Evolutionary conservation across 208 protist species (phyloP), one percentile per base, ranked within the genome.

Genomic region (Kentomonas sorsogonicus): DNA sequence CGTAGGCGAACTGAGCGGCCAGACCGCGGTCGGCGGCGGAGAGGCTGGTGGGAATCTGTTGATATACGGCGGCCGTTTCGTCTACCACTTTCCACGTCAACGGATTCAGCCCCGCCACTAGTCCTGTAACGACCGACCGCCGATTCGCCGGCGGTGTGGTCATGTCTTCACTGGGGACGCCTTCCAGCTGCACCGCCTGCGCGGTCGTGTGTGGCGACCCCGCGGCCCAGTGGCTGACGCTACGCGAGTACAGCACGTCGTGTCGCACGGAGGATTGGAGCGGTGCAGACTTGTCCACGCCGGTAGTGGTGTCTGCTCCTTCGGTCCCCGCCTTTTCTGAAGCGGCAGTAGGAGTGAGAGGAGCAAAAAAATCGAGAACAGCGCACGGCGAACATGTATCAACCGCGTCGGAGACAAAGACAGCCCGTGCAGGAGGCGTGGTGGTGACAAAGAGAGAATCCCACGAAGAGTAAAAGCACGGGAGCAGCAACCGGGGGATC

Each of bases 181-280:
- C 61, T 2, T 6, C n/a, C 18, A 71, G 27, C 11, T 46, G 61
- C n/a, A 70, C 77, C 0, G 77, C 79, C 65, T 97, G 78, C 0
- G 91, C 79, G 53, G 94, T 93, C 11, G 91, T 89, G 3, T 94
- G 93, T 26, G 86, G 70, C 18, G 66, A 76, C 3, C 87, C 84
- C 4, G 95, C 71, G 5, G 89, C 92, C 91, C 93, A 98, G 60
- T 92, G 83, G 34, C 78, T 94, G 27, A 88, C 72, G 43, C 91
- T 97, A 69, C 96, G 88, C 39, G 94, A 84, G 67, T 97, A 91
- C 16, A 98, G 38, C 2, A 80, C 55, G 6, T 18, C 45, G 31
- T 38, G 27, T 27, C 69, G 39, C 31, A 20, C 53, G n/a, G 27
- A 36, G 7, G 23, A 11, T 15, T 11, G n/a, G 11, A 31, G 3